Evolutionary conservation across 306 rosid genomes (phyloP).

Genomic region (Vachellia collinsii): DNA sequence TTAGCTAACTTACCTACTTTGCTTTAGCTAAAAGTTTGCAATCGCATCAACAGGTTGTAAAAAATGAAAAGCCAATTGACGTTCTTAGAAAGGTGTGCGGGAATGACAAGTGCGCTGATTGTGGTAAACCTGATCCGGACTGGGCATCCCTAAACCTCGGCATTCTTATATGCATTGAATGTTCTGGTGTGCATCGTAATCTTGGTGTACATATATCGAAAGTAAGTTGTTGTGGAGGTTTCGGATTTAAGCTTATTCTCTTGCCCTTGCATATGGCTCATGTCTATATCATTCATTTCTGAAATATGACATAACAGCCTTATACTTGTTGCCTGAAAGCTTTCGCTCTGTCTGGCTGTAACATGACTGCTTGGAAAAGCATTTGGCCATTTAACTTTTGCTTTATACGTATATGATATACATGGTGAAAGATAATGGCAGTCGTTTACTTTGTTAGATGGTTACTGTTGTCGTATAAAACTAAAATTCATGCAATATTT

Average conservation of each 20-base stretch:
- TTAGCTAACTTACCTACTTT: slow-evolving; percentile 17
- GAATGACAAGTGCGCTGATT: slow-evolving; percentile 84
- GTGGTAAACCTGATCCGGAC: slow-evolving; percentile 83
- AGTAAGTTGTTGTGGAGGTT: slow-evolving; percentile 50
- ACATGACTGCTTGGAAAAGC: not conserved
- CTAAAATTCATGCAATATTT: not conserved
- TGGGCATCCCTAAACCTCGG: slow-evolving; percentile 96
- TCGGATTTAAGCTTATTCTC: slow-evolving; percentile 2
- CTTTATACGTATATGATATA: not conserved
- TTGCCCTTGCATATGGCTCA: not conserved
- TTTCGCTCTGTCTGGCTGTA: not conserved
- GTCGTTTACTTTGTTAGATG: not conserved
- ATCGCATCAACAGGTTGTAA: slow-evolving; percentile 31
- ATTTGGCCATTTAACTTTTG: not conserved
- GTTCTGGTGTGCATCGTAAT: slow-evolving; percentile 87
- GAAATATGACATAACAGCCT: slow-evolving; percentile 5
- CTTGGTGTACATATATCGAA: slow-evolving; percentile 88
- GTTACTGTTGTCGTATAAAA: not conserved
- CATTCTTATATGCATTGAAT: slow-evolving; percentile 78
- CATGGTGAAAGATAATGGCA: slow-evolving; percentile 2
- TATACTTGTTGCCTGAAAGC: not conserved
- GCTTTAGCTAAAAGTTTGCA: slow-evolving; percentile 45
- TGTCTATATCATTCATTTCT: slow-evolving; percentile 10
- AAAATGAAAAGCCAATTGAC: slow-evolving; percentile 64
- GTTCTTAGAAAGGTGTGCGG: slow-evolving; percentile 77